Evolutionary conservation across 2,329 filamentous ascomycete species (phyloP), one percentile per base, ranked within the genome.

Genomic region (Verticillium longisporum): DNA sequence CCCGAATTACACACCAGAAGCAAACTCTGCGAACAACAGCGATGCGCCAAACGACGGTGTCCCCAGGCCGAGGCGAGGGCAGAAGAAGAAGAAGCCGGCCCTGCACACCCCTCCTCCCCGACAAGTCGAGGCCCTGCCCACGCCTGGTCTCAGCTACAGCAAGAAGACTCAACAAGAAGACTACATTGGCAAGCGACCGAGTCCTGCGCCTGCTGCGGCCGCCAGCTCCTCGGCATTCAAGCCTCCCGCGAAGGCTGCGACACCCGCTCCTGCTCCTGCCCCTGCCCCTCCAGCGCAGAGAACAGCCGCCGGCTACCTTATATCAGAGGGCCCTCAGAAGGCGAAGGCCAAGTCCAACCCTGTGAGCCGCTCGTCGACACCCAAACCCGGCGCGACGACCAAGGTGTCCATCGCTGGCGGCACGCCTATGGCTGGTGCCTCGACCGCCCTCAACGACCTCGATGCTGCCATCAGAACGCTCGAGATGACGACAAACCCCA

Each of bases 401-500:
- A 93, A 92, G 73, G 75, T 91, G 60, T 85, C 84, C 65, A 87
- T 95, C 61, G 80, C 89, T 1, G 91, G 92, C 53, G 91, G 91
- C 13, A 88, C 84, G 10, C 86, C 90, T 1, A 95, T 95, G 90
- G 88, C 92, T 61, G 91, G 92, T 15, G 86, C 89, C 41, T 92
- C 90, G 0, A 88, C 88, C 1, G 86, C 88, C 1, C 78, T 95
- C 18, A 85, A 85, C 15, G 87, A 89, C 68, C 76, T 90, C 1
- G 87, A 90, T 66, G 88, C 92, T 1, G 93, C 94, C 4, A 98
- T 99, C 66, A 88, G 92, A 31, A 83, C 88, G 2, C 84, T 99
- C 6, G 95, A 99, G 72, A 84, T 97, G n/a, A 90, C 90, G 59
- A 97, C 93, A 2, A 97, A 97, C 70, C 92, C 92, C 0, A 85